phyloP scores from a whole-genome alignment of 2,329 filamentous ascomycete species.

The Coniochaeta ligniaria region DNA sequence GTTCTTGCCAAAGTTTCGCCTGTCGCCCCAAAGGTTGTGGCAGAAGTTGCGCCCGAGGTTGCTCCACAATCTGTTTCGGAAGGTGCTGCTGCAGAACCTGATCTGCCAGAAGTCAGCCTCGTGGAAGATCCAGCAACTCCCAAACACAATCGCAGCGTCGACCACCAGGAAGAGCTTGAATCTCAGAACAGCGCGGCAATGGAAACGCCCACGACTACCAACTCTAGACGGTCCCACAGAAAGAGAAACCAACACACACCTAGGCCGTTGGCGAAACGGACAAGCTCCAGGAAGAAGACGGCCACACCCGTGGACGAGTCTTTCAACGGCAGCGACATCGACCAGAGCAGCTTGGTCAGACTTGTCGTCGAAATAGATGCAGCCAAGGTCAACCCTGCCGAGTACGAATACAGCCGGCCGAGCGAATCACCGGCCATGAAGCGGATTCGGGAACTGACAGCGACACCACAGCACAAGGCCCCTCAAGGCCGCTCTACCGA shows the following conservation, averaged over 20 bases:
- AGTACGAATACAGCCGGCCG: conserved; percentile 14
- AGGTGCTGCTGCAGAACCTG: neutral
- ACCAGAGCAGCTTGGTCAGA: conserved; percentile 39
- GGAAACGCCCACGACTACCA: neutral
- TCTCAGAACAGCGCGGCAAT: neutral
- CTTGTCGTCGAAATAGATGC: conserved; percentile 44
- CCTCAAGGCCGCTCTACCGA: neutral
- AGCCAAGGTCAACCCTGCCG: conserved; percentile 20
- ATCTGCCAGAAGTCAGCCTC: neutral
- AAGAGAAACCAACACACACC: neutral
- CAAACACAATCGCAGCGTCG: neutral
- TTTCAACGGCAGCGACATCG: conserved; percentile 34
- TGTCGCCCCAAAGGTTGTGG: neutral
- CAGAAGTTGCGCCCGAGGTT: neutral
- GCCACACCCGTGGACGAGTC: conserved; percentile 16
- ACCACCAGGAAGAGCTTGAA: neutral
- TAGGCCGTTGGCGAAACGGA: neutral
- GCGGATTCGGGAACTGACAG: neutral
- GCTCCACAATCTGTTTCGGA: neutral
- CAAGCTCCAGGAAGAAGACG: neutral
- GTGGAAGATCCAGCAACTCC: neutral
- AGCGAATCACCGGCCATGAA: conserved; percentile 20
- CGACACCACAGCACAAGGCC: neutral
- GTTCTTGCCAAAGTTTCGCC: neutral
- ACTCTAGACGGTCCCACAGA: neutral